phyloP scores from a whole-genome alignment of 1,284 basidiomycete species.

The Ceratorhiza oryzae-sativae region DNA sequence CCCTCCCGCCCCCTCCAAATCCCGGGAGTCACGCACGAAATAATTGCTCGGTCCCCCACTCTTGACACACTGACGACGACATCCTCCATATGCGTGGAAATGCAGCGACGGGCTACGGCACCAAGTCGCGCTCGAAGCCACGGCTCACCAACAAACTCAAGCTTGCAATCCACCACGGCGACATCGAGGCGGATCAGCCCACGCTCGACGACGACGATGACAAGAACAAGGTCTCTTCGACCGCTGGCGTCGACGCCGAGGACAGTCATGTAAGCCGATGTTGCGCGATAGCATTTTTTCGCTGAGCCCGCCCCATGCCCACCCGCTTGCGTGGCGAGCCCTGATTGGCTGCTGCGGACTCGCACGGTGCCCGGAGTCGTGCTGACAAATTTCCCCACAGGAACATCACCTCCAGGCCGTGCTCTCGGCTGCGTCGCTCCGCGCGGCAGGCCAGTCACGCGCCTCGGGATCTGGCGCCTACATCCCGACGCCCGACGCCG shows the following conservation, averaged over 20 bases:
- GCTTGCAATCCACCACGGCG: conserved; percentile 79
- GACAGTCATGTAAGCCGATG: conserved; percentile 79
- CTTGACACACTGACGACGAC: conserved; percentile 23
- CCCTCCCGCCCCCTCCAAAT: conserved; percentile 28
- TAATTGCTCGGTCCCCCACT: conserved; percentile 7
- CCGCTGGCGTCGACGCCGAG: conserved; percentile 81
- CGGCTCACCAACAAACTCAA: conserved; percentile 91
- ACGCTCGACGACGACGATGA: conserved; percentile 79
- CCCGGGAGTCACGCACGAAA: conserved; percentile 12
- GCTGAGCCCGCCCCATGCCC: conserved; percentile 50
- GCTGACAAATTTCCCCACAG: conserved; percentile 70
- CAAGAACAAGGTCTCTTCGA: conserved; percentile 70
- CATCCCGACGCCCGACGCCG: conserved; percentile 92
- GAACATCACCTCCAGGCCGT: conserved; percentile 93
- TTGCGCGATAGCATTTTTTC: conserved; percentile 46
- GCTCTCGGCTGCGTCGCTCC: conserved; percentile 73
- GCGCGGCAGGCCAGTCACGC: conserved; percentile 49
- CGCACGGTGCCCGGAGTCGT: conserved; percentile 60
- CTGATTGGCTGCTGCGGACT: conserved; percentile 55
- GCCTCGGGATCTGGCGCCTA: conserved; percentile 58
- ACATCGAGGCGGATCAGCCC: conserved; percentile 81
- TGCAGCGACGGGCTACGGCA: conserved; percentile 39
- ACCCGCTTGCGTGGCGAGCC: conserved; percentile 54
- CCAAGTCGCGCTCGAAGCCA: conserved; percentile 43
- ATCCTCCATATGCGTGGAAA: conserved; percentile 33